Evolutionary conservation across 1,284 basidiomycete species (phyloP).

Genomic region (Tremellales sp.): DNA sequence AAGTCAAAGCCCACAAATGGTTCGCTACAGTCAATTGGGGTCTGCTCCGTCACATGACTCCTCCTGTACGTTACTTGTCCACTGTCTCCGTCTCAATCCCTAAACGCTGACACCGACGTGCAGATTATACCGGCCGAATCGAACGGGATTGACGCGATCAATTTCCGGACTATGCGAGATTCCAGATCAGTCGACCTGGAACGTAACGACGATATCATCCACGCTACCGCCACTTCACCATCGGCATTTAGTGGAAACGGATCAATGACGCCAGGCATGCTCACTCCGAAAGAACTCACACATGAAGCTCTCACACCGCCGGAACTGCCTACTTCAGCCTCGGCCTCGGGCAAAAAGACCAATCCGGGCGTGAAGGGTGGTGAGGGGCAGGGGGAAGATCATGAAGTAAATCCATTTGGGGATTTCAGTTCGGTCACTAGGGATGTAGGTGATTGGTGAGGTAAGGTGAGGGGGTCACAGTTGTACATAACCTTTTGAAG

Average conservation of each 20-base stretch:
- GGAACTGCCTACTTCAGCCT: not conserved
- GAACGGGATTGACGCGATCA: conserved; percentile 79
- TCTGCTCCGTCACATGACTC: conserved; percentile 82
- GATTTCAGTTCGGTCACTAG: conserved; percentile 83
- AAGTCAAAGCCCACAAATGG: conserved; percentile 99
- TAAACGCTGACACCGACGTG: conserved; percentile 14
- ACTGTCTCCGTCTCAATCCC: not conserved
- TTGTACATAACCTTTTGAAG: too few relatives aligned
- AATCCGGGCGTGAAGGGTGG: too few relatives aligned
- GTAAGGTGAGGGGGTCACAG: too few relatives aligned
- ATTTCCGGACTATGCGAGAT: conserved; percentile 87
- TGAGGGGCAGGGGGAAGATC: too few relatives aligned
- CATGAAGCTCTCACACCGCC: not conserved
- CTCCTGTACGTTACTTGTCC: conserved; percentile 63
- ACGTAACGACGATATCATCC: conserved; percentile 44
- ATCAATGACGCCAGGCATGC: conserved; percentile 51
- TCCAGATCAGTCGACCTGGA: conserved; percentile 78
- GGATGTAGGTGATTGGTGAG: conserved; percentile 50
- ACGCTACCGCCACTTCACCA: conserved; percentile 44
- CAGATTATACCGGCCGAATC: conserved; percentile 80
- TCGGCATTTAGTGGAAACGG: conserved; percentile 46
- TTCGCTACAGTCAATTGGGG: conserved; percentile 97
- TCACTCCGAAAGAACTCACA: conserved; percentile 47
- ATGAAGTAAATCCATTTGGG: conserved; percentile 65
- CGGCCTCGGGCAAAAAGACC: not conserved